Percentiles rank a stretch among this genome's conserved stretches.
Conservation (phyloP, 305 asterid genomes). For the Fraxinus baroniana region DNA sequence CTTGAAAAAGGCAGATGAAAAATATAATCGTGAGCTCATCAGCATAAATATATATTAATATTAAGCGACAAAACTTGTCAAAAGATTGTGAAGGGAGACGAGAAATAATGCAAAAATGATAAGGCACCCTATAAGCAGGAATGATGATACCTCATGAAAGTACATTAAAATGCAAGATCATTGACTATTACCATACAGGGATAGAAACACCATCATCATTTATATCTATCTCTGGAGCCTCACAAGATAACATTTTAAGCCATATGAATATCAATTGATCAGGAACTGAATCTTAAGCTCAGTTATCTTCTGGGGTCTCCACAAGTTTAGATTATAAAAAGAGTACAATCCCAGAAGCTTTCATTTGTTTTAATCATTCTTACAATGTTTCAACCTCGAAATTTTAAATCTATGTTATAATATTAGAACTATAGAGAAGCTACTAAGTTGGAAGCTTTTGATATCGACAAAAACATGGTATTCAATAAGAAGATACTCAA, state of each 20-base stretch:
- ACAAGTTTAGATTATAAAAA: not conserved
- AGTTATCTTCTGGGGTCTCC: not conserved
- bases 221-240: not conserved
- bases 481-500: not conserved
- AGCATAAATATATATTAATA: too few relatives aligned
- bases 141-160: constrained; percentile 13
- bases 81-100: not conserved
- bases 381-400: not conserved
- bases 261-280: not conserved
- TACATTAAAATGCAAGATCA: not conserved
- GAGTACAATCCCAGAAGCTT: not conserved
- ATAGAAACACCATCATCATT: not conserved
- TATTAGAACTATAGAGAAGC: not conserved
- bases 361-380: not conserved
- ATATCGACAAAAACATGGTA: not conserved
- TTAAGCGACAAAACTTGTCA: not conserved
- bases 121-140: constrained; percentile 16
- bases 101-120: not conserved
- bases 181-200: not conserved
- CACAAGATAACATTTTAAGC: not conserved
- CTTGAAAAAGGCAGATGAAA: not conserved
- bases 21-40: too few relatives aligned
- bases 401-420: not conserved
- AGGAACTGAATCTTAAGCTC: not conserved
- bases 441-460: not conserved